These are phyloP conservation scores for Phytopythium montanum DNA, from an alignment of 352 stramenopile genomes.

Conservation along the genomic window DNA sequence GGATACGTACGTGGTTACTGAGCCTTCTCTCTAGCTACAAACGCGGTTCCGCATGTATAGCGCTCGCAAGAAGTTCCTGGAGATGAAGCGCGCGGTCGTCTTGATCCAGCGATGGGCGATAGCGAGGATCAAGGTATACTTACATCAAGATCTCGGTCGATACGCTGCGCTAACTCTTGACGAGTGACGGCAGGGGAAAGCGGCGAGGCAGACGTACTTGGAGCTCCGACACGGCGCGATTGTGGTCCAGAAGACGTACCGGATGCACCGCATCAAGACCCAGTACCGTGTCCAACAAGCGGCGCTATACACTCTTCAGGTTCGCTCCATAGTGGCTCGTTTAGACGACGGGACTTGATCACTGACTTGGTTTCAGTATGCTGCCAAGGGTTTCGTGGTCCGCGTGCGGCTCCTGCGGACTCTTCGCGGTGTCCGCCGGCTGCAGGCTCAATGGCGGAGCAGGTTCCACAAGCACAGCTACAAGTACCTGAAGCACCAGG, in stretches of 20 bases:
- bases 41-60: conserved; percentile 71
- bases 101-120: conserved; percentile 54
- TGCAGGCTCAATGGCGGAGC: conserved; percentile 66
- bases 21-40: conserved; percentile 46
- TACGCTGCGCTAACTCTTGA: conserved; percentile 16
- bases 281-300: conserved; percentile 23
- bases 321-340: neutral
- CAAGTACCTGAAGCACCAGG: conserved; percentile 53
- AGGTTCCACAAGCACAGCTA: conserved; percentile 63
- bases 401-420: conserved; percentile 41
- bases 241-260: conserved; percentile 39
- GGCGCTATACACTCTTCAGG: conserved; percentile 29
- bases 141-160: neutral
- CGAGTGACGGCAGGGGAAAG: conserved; percentile 16
- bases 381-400: conserved; percentile 42
- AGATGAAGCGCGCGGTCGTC: conserved; percentile 27
- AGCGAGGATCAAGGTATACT: conserved; percentile 50
- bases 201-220: neutral
- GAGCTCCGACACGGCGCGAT: conserved; percentile 27
- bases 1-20: neutral
- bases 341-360: neutral
- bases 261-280: conserved; percentile 24
- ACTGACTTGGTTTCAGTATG: conserved; percentile 24
- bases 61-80: conserved; percentile 43
- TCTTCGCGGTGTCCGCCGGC: conserved; percentile 40